A percentile compares a stretch with the other conserved stretches of the same genome.
Evolutionary conservation across 1,139 yeast genomes (phyloP).

Genomic region (Candida mesenterica): DNA sequence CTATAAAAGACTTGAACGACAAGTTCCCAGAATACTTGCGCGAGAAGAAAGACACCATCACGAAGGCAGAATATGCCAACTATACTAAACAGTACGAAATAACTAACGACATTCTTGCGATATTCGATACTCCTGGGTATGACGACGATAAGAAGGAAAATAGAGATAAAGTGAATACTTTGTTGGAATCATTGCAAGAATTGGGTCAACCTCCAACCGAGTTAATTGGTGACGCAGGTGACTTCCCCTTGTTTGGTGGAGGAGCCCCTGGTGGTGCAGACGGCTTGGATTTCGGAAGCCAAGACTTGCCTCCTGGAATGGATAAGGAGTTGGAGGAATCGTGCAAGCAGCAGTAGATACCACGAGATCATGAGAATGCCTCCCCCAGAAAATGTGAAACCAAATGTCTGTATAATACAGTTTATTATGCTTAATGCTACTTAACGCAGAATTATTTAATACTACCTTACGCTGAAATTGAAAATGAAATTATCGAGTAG

Average conservation of each 20-base stretch:
- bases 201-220: slow-evolving; percentile 89
- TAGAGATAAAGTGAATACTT: slow-evolving; percentile 52
- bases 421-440: too few species aligned
- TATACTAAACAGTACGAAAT: slow-evolving; percentile 57
- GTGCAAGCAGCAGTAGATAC: slow-evolving; percentile 20
- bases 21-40: slow-evolving; percentile 66
- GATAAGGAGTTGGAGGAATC: slow-evolving; percentile 42
- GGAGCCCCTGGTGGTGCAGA: slow-evolving; percentile 27
- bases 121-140: slow-evolving; percentile 57
- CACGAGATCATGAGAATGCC: background rate
- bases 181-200: slow-evolving; percentile 71
- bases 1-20: slow-evolving; percentile 74
- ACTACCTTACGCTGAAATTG: too few species aligned
- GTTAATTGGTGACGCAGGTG: slow-evolving; percentile 63
- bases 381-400: too few species aligned
- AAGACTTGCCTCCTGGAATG: slow-evolving; percentile 47
- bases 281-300: slow-evolving; percentile 39
- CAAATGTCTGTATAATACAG: too few species aligned
- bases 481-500: too few species aligned
- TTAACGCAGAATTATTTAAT: too few species aligned
- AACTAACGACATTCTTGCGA: slow-evolving; percentile 50
- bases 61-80: slow-evolving; percentile 47
- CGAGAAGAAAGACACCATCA: slow-evolving; percentile 44
- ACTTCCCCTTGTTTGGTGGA: slow-evolving; percentile 55
- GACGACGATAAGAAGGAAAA: slow-evolving; percentile 50